phyloP scores from a whole-genome alignment of 768 basidiomycete genomes.

The Amanita pallidorosea region DNA sequence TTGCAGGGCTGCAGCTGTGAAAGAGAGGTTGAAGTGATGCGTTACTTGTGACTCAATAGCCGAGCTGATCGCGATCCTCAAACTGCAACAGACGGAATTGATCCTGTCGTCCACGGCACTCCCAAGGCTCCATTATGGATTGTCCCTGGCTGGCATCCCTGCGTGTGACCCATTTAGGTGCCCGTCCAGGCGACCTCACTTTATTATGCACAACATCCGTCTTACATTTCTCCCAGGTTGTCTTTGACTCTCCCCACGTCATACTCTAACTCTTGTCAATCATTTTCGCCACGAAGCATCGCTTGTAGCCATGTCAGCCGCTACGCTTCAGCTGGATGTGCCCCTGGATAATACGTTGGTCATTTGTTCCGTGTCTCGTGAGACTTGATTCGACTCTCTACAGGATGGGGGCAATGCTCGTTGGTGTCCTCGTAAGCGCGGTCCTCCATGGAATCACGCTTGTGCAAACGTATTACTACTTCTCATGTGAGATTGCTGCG shows the following conservation, averaged over 20 bases:
- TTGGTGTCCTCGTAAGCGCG: constrained; percentile 27
- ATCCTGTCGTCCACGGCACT: too few species aligned
- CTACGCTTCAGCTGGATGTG: constrained; percentile 16
- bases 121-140: too few species aligned
- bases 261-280: background rate
- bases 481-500: constrained; percentile 16
- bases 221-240: background rate
- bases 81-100: too few species aligned
- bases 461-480: constrained; percentile 40
- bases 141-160: background rate
- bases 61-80: too few species aligned
- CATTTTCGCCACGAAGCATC: background rate
- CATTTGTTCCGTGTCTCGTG: background rate
- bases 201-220: background rate
- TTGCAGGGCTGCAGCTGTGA: too few species aligned
- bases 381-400: background rate
- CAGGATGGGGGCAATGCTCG: constrained; percentile 34
- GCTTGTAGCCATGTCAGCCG: constrained; percentile 5
- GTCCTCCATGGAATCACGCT: constrained; percentile 33
- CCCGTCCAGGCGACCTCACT: background rate
- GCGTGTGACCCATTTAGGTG: background rate
- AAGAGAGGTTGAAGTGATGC: too few species aligned
- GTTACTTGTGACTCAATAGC: too few species aligned
- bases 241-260: background rate
- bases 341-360: constrained; percentile 24